Percentiles rank a stretch among this genome's conserved stretches.
These are phyloP conservation scores for Mimosa bimucronata DNA, from an alignment of 306 rosid species.

Conservation along the genomic window DNA sequence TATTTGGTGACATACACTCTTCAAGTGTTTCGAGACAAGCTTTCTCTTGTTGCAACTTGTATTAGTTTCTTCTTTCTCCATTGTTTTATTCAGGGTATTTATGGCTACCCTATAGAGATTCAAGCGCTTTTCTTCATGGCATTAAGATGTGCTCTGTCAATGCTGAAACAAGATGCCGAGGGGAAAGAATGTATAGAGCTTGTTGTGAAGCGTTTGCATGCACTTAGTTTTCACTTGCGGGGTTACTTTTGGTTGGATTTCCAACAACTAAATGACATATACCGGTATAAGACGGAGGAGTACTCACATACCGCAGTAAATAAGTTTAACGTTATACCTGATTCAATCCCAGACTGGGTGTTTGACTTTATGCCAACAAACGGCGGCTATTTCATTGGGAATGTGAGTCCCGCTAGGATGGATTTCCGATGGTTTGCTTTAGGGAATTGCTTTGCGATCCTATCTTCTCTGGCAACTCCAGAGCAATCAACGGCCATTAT, in stretches of 20 bases:
- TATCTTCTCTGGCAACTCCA: slow-evolving; percentile 82
- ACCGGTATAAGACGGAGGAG: slow-evolving; percentile 90
- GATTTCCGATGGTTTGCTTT: slow-evolving; percentile 93
- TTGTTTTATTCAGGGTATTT: slow-evolving; percentile 61
- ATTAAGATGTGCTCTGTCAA: slow-evolving; percentile 66
- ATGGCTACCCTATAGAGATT: slow-evolving; percentile 92
- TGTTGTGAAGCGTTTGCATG: slow-evolving; percentile 82
- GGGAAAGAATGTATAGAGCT: slow-evolving; percentile 83
- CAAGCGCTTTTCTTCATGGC: slow-evolving; percentile 96
- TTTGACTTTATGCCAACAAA: slow-evolving; percentile 89
- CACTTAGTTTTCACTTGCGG: slow-evolving; percentile 81
- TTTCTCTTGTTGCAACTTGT: slow-evolving; percentile 4
- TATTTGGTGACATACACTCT: slow-evolving; percentile 20
- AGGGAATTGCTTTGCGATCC: slow-evolving; percentile 86
- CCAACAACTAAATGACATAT: slow-evolving; percentile 87
- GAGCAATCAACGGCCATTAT: slow-evolving; percentile 90
- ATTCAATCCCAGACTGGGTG: slow-evolving; percentile 88
- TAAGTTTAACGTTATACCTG: slow-evolving; percentile 92
- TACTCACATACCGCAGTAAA: slow-evolving; percentile 94
- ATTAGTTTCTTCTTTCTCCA: slow-evolving; percentile 13
- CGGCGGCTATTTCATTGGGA: slow-evolving; percentile 90
- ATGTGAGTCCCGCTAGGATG: slow-evolving; percentile 92
- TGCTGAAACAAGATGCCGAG: slow-evolving; percentile 78
- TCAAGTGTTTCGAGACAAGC: not conserved
- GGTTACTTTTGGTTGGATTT: slow-evolving; percentile 90